Conservation (phyloP, 169 alveolate genomes). For the Plasmodium sp. region DNA sequence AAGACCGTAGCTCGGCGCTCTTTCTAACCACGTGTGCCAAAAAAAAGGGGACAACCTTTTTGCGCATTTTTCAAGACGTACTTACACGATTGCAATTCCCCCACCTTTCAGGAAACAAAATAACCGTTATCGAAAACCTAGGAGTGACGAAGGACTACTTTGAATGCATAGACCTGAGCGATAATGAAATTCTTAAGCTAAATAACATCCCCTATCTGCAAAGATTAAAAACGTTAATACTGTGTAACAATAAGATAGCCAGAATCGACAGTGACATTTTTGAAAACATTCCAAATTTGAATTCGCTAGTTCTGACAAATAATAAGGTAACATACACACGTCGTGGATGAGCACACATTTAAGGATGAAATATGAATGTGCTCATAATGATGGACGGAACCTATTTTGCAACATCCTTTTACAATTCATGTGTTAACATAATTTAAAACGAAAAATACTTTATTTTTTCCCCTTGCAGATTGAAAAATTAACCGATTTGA, state of each 20-base stretch:
- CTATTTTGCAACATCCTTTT: background rate
- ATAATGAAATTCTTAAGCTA: constrained; percentile 90
- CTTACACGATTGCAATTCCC: background rate
- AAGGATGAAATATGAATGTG: background rate
- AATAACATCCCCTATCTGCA: constrained; percentile 89
- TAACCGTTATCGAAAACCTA: constrained; percentile 89
- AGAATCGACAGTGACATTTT: constrained; percentile 82
- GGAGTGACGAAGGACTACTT: constrained; percentile 92
- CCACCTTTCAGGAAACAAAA: constrained; percentile 84
- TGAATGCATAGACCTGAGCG: constrained; percentile 91
- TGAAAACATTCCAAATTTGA: constrained; percentile 86
- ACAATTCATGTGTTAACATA: background rate
- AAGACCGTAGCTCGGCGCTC: background rate
- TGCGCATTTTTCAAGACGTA: background rate
- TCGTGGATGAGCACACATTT: constrained; percentile 55
- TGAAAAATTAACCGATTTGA: constrained; percentile 76
- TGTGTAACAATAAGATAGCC: constrained; percentile 85
- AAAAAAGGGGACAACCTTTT: background rate
- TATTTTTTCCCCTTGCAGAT: constrained; percentile 32
- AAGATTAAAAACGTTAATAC: constrained; percentile 87
- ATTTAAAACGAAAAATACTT: background rate
- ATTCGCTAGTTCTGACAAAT: constrained; percentile 90
- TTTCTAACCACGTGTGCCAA: background rate
- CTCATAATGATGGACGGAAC: background rate
- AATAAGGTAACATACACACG: constrained; percentile 83